Conservation (phyloP, 805 yeast genomes). For the Candida germanica region DNA sequence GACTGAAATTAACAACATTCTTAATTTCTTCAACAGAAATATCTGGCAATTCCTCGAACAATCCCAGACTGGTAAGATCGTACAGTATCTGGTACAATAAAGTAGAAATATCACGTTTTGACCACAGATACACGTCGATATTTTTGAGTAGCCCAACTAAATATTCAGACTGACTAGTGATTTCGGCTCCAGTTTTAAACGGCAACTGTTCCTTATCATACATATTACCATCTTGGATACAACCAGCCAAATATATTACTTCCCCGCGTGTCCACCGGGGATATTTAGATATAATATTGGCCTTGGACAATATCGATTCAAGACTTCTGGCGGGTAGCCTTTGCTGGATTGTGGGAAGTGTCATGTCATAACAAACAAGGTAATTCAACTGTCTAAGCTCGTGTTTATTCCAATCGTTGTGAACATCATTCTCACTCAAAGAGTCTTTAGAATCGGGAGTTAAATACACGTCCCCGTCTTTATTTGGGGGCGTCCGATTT, state of each 20-base stretch:
- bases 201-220: conserved; percentile 1
- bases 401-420: conserved; percentile 4
- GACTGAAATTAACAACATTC: background rate
- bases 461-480: conserved; percentile 10
- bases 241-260: conserved; percentile 7
- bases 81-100: conserved; percentile 8
- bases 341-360: conserved; percentile 2
- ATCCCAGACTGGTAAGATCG: conserved; percentile 14
- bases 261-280: conserved; percentile 9
- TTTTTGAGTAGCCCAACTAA: background rate
- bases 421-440: conserved; percentile 13
- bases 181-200: background rate
- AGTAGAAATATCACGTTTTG: conserved; percentile 8
- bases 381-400: conserved; percentile 7
- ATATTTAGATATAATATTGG: background rate
- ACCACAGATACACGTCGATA: conserved; percentile 6
- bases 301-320: conserved; percentile 1
- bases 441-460: conserved; percentile 15
- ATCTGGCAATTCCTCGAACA: conserved; percentile 14
- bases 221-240: background rate
- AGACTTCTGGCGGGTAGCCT: conserved; percentile 4
- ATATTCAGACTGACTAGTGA: background rate
- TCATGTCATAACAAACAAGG: conserved; percentile 12
- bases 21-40: conserved; percentile 12
- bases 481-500: conserved; percentile 3